These are phyloP conservation scores for Colletotrichum acutatum DNA, from an alignment of 2,329 filamentous ascomycete genomes.

Conservation along the genomic window DNA sequence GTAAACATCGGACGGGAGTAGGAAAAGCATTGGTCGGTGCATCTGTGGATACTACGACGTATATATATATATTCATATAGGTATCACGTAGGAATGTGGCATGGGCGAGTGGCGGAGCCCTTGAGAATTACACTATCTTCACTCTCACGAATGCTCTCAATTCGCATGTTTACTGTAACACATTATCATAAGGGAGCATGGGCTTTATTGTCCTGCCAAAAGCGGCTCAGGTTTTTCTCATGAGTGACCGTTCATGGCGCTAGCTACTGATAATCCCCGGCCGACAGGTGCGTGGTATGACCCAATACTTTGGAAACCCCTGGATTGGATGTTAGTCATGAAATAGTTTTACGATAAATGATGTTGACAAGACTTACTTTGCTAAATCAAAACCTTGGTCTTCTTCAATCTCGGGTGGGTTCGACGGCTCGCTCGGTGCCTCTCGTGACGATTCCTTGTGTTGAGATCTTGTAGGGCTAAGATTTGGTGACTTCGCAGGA, in stretches of 20 bases:
- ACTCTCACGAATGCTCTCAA: slow-evolving; percentile 9
- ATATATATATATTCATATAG: not conserved
- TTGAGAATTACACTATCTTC: slow-evolving; percentile 30
- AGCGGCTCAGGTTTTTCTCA: not conserved
- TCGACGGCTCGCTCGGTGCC: slow-evolving; percentile 37
- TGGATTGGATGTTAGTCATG: slow-evolving; percentile 46
- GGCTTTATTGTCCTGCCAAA: not conserved
- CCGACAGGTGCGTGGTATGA: slow-evolving; percentile 68
- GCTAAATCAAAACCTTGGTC: slow-evolving; percentile 68
- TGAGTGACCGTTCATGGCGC: slow-evolving; percentile 48
- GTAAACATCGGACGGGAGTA: slow-evolving; percentile 19
- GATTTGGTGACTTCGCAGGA: slow-evolving; percentile 63
- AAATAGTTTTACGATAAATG: not conserved
- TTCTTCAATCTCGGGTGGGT: slow-evolving; percentile 52
- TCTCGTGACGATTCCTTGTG: slow-evolving; percentile 36
- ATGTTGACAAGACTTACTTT: slow-evolving; percentile 55
- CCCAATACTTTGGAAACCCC: slow-evolving; percentile 74
- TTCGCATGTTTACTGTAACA: not conserved
- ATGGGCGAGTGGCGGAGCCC: slow-evolving; percentile 3
- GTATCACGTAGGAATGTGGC: slow-evolving; percentile 4
- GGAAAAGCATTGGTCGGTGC: slow-evolving; percentile 4
- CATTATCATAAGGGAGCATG: not conserved
- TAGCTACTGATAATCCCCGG: slow-evolving; percentile 56
- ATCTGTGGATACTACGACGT: slow-evolving; percentile 12
- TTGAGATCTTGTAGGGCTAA: slow-evolving; percentile 57